phyloP scores from a whole-genome alignment of 371 early-diverging fungal species.

The Mucor indicus region DNA sequence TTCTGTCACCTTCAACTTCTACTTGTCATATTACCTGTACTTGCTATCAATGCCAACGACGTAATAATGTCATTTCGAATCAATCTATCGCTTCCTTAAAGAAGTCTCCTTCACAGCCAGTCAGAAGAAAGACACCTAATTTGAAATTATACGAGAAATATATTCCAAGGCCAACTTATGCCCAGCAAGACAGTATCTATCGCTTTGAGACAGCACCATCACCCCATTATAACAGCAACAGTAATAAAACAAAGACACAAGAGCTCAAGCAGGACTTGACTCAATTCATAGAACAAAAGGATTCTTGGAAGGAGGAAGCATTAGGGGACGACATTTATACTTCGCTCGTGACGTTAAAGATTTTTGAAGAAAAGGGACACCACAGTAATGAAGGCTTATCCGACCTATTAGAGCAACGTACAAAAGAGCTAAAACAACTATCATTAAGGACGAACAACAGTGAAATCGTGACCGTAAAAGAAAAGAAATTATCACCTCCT shows the following conservation, averaged over 20 bases:
- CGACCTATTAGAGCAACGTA: conserved; percentile 35
- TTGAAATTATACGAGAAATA: conserved; percentile 37
- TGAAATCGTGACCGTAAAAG: conserved; percentile 1
- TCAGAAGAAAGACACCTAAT: conserved; percentile 35
- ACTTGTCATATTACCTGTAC: conserved; percentile 21
- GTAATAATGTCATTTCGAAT: conserved; percentile 13
- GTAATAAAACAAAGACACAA: conserved; percentile 5
- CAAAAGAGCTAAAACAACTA: conserved; percentile 26
- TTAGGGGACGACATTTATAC: conserved; percentile 38
- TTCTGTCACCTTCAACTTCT: conserved; percentile 19
- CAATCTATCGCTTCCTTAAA: neutral
- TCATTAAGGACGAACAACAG: conserved; percentile 6
- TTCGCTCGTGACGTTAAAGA: conserved; percentile 36
- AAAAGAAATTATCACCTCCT: conserved; percentile 17
- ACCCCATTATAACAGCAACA: neutral
- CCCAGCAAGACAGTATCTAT: conserved; percentile 41
- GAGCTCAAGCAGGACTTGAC: neutral
- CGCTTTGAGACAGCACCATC: too few relatives aligned
- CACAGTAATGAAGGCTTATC: conserved; percentile 34
- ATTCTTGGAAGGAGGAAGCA: conserved; percentile 44
- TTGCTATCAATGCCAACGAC: conserved; percentile 48
- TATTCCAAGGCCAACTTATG: conserved; percentile 31
- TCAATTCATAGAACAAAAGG: neutral
- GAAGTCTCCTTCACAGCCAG: neutral
- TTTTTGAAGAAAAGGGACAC: conserved; percentile 36